Conservation (phyloP, 306 rosid genomes). For the Gastrolobium bilobum region DNA sequence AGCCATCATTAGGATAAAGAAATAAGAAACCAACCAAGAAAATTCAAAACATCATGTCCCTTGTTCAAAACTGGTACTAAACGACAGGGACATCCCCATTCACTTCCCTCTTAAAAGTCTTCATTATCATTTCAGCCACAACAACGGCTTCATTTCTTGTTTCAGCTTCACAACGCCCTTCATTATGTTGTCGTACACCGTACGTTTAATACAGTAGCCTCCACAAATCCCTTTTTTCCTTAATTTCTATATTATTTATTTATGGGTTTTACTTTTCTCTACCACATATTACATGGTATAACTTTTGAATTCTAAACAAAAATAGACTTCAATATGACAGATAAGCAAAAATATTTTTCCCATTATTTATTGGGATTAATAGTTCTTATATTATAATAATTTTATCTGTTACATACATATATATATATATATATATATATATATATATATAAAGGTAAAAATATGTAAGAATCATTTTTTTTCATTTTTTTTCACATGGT, state of each 20-base stretch:
- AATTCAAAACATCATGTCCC: slow-evolving; percentile 37
- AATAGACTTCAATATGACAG: too few species aligned
- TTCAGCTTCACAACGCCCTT: neutral
- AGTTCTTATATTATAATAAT: too few species aligned
- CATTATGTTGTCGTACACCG: slow-evolving; percentile 49
- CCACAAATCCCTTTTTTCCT: neutral
- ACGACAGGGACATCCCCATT: slow-evolving; percentile 35
- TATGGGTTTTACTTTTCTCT: too few species aligned
- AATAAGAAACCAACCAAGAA: slow-evolving; percentile 43
- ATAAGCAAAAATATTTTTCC: too few species aligned
- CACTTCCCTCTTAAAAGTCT: slow-evolving; percentile 33
- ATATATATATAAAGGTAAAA: too few species aligned
- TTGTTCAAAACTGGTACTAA: slow-evolving; percentile 23
- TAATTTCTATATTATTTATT: neutral
- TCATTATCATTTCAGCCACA: slow-evolving; percentile 15
- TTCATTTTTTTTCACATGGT: too few species aligned
- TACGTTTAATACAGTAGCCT: slow-evolving; percentile 45
- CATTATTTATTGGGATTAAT: too few species aligned
- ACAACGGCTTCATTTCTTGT: slow-evolving; percentile 43
- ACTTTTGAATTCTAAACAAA: too few species aligned
- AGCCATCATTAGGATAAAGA: slow-evolving; percentile 43
- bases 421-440: too few species aligned
- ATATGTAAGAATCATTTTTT: too few species aligned
- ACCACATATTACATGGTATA: too few species aligned
- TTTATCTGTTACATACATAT: too few species aligned